Evolutionary conservation across 352 stramenopile species (phyloP).

Genomic region (Globisporangium echinulatum): DNA sequence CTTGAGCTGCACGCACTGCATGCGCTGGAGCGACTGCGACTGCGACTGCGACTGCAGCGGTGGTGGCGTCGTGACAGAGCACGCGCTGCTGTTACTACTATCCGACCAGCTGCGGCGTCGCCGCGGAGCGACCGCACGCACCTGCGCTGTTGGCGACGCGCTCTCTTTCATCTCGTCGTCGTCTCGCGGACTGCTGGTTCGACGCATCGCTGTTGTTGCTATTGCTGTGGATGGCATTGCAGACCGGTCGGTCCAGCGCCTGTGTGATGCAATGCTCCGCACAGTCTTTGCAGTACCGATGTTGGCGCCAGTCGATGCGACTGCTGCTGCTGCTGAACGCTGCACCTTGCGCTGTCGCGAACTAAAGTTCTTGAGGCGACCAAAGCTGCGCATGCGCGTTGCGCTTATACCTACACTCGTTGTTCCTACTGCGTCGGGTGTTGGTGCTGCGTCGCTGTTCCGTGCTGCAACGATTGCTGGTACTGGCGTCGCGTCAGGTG

Average conservation of each 20-base stretch:
- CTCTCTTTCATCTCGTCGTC: conserved; percentile 16
- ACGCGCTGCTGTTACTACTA: conserved; percentile 9
- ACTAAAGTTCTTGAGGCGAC: conserved; percentile 1
- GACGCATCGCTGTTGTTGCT: neutral
- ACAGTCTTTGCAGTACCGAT: too few relatives aligned
- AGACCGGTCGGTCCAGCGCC: neutral
- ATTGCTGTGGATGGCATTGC: neutral
- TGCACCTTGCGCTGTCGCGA: neutral
- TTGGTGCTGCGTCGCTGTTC: neutral
- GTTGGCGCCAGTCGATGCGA: too few relatives aligned
- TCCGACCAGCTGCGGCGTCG: neutral
- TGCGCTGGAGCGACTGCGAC: conserved; percentile 30
- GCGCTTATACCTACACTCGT: neutral
- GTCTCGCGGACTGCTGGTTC: neutral
- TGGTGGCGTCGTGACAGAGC: neutral
- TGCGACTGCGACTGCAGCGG: conserved; percentile 4
- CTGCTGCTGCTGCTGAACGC: neutral
- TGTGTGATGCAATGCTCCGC: neutral
- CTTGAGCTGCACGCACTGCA: conserved; percentile 53
- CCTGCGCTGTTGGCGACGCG: conserved; percentile 1
- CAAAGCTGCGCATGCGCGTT: neutral
- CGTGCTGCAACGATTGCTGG: neutral
- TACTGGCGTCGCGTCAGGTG: neutral
- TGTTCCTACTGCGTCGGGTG: neutral
- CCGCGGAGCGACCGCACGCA: neutral